Conservation (phyloP, 75 land plant species). For the Sequoia sempervirens region DNA sequence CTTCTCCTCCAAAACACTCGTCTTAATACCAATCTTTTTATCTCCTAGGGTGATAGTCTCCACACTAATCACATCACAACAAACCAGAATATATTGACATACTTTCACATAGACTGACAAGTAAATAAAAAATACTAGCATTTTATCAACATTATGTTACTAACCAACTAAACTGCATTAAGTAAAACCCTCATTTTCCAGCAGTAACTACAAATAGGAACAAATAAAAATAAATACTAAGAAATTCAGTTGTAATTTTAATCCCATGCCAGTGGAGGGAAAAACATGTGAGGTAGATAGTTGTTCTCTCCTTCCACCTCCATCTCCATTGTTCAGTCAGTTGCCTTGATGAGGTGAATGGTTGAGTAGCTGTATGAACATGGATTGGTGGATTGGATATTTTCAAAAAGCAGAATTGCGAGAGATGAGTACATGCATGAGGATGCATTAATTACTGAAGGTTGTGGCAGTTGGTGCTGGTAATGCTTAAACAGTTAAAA, state of each 20-base stretch:
- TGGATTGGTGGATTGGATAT: neutral
- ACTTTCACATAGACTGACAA: neutral
- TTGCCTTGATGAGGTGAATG: neutral
- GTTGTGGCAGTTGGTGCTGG: neutral
- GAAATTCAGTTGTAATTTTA: too few relatives aligned
- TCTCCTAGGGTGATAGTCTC: constrained; percentile 98
- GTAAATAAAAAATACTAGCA: neutral
- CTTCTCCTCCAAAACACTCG: constrained; percentile 97
- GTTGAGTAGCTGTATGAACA: neutral
- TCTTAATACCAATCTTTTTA: constrained; percentile 93
- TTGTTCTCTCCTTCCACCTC: neutral
- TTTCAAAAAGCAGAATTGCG: too few relatives aligned
- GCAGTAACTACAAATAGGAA: neutral
- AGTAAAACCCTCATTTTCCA: neutral
- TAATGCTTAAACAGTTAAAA: neutral
- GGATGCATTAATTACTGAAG: neutral
- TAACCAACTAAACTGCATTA: neutral
- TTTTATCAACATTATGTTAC: neutral
- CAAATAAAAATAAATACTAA: neutral
- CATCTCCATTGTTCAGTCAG: neutral
- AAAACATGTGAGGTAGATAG: neutral
- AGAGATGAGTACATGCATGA: neutral
- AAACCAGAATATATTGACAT: neutral
- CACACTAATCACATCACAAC: constrained; percentile 45
- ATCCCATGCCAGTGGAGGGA: too few relatives aligned